phyloP scores from a whole-genome alignment of 306 rosid species.

The Cucurbita maxima region DNA sequence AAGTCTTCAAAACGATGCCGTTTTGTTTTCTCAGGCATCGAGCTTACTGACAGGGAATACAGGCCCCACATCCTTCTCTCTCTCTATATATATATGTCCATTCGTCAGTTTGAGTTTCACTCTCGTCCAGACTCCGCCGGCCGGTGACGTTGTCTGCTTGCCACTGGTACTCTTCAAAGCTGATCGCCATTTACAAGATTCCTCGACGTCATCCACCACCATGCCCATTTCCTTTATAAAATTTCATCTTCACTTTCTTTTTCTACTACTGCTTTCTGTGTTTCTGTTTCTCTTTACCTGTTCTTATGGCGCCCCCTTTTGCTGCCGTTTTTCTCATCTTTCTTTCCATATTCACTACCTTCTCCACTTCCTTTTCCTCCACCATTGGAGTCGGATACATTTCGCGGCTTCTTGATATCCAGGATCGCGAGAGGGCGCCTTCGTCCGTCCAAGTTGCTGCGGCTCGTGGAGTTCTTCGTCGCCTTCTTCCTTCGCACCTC shows the following conservation, averaged over 20 bases:
- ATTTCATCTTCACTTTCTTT: neutral
- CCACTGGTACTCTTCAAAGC: neutral
- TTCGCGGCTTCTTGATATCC: conserved; percentile 49
- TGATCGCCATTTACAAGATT: neutral
- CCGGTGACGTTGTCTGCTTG: neutral
- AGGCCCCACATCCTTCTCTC: neutral
- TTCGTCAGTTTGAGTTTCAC: neutral
- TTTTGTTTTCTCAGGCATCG: too few species aligned
- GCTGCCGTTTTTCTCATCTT: conserved; percentile 24
- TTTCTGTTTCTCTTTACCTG: neutral
- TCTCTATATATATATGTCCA: neutral
- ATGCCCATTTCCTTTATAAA: neutral
- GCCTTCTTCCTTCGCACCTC: conserved; percentile 53
- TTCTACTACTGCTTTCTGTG: neutral
- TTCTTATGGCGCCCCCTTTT: conserved; percentile 13
- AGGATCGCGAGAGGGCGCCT: conserved; percentile 52
- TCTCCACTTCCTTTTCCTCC: conserved; percentile 5
- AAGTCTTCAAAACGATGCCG: neutral
- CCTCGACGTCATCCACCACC: neutral
- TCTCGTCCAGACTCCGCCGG: neutral
- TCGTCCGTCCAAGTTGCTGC: conserved; percentile 55
- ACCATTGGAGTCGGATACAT: conserved; percentile 33
- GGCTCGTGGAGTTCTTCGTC: conserved; percentile 53
- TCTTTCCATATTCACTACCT: neutral
- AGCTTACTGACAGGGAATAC: too few species aligned